Percentiles rank a stretch among this genome's conserved stretches.
Conservation (phyloP, 768 basidiomycete species). For the Auriscalpium microsporum region DNA sequence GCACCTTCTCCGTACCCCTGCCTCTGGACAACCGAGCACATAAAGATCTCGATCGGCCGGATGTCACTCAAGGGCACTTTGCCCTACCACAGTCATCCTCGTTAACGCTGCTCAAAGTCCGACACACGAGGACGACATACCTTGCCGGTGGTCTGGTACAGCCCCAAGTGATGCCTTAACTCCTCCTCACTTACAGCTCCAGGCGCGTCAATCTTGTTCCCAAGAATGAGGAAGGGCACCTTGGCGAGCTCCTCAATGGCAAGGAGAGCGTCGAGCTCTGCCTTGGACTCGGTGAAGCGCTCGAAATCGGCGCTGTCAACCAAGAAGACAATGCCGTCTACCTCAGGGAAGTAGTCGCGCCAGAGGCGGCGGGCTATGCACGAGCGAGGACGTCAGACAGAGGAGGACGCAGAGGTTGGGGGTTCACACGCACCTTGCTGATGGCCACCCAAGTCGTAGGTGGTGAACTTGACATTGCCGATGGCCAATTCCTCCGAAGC, state of each 20-base stretch:
- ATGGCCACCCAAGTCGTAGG: constrained; percentile 97
- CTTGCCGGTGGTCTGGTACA: constrained; percentile 99
- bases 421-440: constrained; percentile 62
- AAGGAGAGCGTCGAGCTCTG: constrained; percentile 92
- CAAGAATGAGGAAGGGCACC: constrained; percentile 96
- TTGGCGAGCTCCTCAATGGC: constrained; percentile 92
- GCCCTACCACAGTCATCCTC: constrained; percentile 45
- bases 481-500: constrained; percentile 98
- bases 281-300: constrained; percentile 93
- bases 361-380: constrained; percentile 85
- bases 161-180: constrained; percentile 85
- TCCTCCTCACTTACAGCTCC: constrained; percentile 98
- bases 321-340: constrained; percentile 96
- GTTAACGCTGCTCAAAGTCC: not conserved
- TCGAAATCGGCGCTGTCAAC: constrained; percentile 97
- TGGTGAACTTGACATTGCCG: constrained; percentile 98
- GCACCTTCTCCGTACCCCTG: constrained; percentile 96
- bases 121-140: constrained; percentile 32
- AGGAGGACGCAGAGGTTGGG: not conserved
- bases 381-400: not conserved
- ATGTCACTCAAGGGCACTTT: constrained; percentile 96
- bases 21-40: constrained; percentile 99
- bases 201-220: constrained; percentile 99
- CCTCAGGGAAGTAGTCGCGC: constrained; percentile 99
- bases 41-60: constrained; percentile 97